Evolutionary conservation across 1,284 basidiomycete genomes (phyloP).

Genomic region (Ganoderma meredithae): DNA sequence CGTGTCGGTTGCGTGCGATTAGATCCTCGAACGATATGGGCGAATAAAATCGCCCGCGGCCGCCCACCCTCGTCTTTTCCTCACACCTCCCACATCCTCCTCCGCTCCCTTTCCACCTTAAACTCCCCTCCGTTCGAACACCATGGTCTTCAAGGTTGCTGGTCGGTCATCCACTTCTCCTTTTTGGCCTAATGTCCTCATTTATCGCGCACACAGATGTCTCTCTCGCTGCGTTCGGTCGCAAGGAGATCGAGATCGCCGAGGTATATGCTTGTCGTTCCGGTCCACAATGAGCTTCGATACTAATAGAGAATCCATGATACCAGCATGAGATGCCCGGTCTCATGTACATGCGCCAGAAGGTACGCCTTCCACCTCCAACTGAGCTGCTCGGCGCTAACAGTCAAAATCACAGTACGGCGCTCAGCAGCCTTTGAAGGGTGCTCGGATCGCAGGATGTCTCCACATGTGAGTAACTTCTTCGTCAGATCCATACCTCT

Average conservation of each 20-base stretch:
- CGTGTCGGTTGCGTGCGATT: constrained; percentile 33
- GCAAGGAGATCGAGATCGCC: constrained; percentile 98
- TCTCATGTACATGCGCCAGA: constrained; percentile 90
- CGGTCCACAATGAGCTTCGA: background rate
- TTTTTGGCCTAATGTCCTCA: background rate
- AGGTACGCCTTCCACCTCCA: constrained; percentile 54
- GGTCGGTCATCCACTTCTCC: constrained; percentile 51
- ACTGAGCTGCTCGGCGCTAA: constrained; percentile 11
- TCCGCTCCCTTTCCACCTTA: constrained; percentile 38
- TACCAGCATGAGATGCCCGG: constrained; percentile 89
- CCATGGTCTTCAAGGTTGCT: constrained; percentile 87
- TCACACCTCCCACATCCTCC: constrained; percentile 47
- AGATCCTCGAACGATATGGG: constrained; percentile 31
- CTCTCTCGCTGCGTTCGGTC: constrained; percentile 96
- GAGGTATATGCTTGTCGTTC: constrained; percentile 58
- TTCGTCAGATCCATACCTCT: background rate
- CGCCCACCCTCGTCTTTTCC: constrained; percentile 42
- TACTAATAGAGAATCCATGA: background rate
- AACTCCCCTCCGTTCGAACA: constrained; percentile 37
- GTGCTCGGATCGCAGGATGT: constrained; percentile 97
- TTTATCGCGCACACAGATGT: constrained; percentile 66
- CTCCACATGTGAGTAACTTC: constrained; percentile 82
- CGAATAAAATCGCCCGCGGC: constrained; percentile 45
- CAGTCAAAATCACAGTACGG: constrained; percentile 66
- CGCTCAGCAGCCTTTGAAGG: constrained; percentile 87